Evolutionary conservation across 345 rosid species (phyloP).

Genomic region (Cardiospermum halicacabum): DNA sequence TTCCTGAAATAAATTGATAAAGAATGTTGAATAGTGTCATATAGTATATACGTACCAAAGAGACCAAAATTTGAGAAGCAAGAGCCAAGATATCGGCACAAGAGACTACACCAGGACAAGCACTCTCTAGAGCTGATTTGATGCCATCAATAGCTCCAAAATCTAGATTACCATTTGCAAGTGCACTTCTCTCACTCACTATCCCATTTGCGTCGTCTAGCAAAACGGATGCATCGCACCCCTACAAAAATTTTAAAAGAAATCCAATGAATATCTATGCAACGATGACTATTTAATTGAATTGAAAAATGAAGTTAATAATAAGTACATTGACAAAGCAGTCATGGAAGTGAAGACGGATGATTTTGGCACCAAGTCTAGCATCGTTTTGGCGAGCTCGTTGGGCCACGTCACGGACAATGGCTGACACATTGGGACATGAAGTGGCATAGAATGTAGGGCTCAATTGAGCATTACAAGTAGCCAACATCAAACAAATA

Average conservation of each 20-base stretch:
- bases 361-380: conserved; percentile 18
- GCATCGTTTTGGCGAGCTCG: conserved; percentile 1
- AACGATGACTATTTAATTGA: too few relatives aligned
- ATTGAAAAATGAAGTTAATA: too few relatives aligned
- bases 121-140: conserved; percentile 46
- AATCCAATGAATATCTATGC: background rate
- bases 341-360: conserved; percentile 30
- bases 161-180: conserved; percentile 27
- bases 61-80: conserved; percentile 39
- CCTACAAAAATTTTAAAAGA: conserved; percentile 19
- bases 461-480: conserved; percentile 16
- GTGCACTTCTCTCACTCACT: conserved; percentile 28
- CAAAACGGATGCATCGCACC: conserved; percentile 53
- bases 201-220: conserved; percentile 31
- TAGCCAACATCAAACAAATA: conserved; percentile 9
- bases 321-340: conserved; percentile 32
- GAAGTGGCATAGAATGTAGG: conserved; percentile 19
- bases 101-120: conserved; percentile 54
- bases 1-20: background rate
- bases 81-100: conserved; percentile 59
- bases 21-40: too few relatives aligned
- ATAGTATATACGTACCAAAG: too few relatives aligned
- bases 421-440: conserved; percentile 17
- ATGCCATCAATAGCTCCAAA: conserved; percentile 38
- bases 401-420: conserved; percentile 11